A percentile compares a stretch with the other conserved stretches of the same genome.
phyloP scores from a whole-genome alignment of 306 rosid species.

The Mucuna pruriens region DNA sequence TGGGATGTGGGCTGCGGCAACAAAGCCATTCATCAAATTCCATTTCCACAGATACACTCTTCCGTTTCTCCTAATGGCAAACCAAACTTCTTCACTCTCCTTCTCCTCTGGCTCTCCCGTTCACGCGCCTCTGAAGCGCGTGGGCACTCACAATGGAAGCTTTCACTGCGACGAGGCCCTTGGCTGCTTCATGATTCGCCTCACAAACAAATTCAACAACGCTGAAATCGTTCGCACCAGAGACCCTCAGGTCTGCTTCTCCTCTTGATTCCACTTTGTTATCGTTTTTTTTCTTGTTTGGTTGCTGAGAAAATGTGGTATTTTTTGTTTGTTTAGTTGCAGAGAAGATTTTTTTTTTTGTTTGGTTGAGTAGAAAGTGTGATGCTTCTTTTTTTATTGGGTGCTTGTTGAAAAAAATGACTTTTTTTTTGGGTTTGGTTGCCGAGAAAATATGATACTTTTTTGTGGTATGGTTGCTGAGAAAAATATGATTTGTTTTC shows the following conservation, averaged over 20 bases:
- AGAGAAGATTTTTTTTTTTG: neutral
- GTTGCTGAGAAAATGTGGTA: neutral
- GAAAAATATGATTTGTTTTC: neutral
- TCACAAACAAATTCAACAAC: constrained; percentile 65
- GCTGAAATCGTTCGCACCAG: constrained; percentile 89
- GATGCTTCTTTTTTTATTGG: no score
- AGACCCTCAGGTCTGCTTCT: constrained; percentile 66
- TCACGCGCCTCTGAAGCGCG: constrained; percentile 62
- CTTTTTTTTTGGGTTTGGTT: neutral
- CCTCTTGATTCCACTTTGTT: neutral
- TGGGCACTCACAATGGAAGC: constrained; percentile 95
- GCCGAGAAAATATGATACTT: neutral
- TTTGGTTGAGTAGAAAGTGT: neutral
- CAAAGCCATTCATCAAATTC: constrained; percentile 31
- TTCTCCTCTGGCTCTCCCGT: constrained; percentile 40
- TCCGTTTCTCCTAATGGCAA: constrained; percentile 37
- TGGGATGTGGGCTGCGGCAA: constrained; percentile 31
- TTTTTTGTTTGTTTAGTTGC: neutral
- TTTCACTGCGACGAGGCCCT: constrained; percentile 99
- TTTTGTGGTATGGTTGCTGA: neutral
- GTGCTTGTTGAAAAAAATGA: no score
- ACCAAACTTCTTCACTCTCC: constrained; percentile 13
- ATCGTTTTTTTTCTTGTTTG: neutral
- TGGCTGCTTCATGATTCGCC: constrained; percentile 99
- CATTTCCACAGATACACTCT: constrained; percentile 22